Evolutionary conservation across 805 yeast species (phyloP).

Genomic region (Candida sphagnicola): DNA sequence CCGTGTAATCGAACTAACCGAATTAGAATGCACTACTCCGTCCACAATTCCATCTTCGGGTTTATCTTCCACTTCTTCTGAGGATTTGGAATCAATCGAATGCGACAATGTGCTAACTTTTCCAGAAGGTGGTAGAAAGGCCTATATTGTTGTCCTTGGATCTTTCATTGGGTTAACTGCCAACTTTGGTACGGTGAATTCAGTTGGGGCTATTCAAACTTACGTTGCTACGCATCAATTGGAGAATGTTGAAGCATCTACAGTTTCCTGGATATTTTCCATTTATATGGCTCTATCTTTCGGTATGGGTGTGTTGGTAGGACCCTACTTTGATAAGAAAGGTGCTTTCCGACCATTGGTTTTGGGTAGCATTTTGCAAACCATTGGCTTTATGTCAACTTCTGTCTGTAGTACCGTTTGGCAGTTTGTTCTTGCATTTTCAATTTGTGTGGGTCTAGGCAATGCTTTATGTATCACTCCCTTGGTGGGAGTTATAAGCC

Average conservation of each 20-base stretch:
- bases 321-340: conserved; percentile 58
- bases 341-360: conserved; percentile 51
- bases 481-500: conserved; percentile 55
- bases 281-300: conserved; percentile 30
- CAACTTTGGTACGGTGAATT: conserved; percentile 28
- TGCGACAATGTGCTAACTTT: conserved; percentile 6
- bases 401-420: conserved; percentile 49
- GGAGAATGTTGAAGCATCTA: conserved; percentile 20
- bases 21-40: too few species aligned
- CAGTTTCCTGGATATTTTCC: conserved; percentile 40
- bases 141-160: conserved; percentile 20
- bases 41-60: neutral
- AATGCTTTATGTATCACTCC: conserved; percentile 60
- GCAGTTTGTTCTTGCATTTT: conserved; percentile 55
- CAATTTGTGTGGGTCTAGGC: conserved; percentile 49
- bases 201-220: conserved; percentile 38
- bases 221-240: conserved; percentile 36
- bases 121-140: conserved; percentile 25
- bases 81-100: neutral
- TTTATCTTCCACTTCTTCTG: neutral
- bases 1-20: too few species aligned
- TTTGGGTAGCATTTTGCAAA: conserved; percentile 39
- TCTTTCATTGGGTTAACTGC: conserved; percentile 23
- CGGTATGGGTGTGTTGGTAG: conserved; percentile 37
- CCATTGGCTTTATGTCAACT: conserved; percentile 50